Base-by-base conservation (phyloP, 2,329 filamentous ascomycete species). In the Lecanosticta acicola region DNA sequence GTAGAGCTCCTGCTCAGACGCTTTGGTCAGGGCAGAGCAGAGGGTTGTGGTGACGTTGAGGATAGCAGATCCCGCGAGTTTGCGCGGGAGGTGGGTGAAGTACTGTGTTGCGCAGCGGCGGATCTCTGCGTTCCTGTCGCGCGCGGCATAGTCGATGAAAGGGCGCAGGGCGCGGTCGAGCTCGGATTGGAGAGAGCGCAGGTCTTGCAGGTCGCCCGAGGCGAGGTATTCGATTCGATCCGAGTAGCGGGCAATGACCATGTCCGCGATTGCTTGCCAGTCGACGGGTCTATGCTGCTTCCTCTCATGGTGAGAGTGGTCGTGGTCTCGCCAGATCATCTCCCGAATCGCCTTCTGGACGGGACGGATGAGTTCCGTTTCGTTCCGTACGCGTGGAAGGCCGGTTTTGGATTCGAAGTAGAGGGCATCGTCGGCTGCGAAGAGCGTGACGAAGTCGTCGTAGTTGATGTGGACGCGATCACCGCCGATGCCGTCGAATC, bases 221-320 rank as follows among this genome's bases (percentile, higher is more conserved):
- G 40, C 44, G 8, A 71, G 52, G 41, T 64, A 59, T 34, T 66
- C 63, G 20, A 89, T 65, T 18, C 79, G 70, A 24, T 75, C 68
- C 3, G 75, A 73, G 56, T 84, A 87, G 1, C 84, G 75, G 3
- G 70, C 62, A 3, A 86, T 71, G 3, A 89, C 68, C 71, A 84
- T 74, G 55, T 90, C 85, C 0, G 75, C 72, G 1, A 84, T 68
- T 0, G 68, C 73, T 59, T 88, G 85, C 85, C 85, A 89, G 56
- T 86, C 68, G 19, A 78, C 58, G 2, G 37, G n/a, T n/a, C n/a
- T n/a, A n/a, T n/a, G n/a, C 51, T 5, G 40, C 11, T 59, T 14
- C 57, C 51, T 18, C 51, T 55, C 39, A n/a, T n/a, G n/a, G n/a
- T n/a, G 11, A 29, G 24, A 29, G 11, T 5, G 24, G 5, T 29